Base-by-base conservation (phyloP, 768 basidiomycete genomes). In the Lactarius evosmus region DNA sequence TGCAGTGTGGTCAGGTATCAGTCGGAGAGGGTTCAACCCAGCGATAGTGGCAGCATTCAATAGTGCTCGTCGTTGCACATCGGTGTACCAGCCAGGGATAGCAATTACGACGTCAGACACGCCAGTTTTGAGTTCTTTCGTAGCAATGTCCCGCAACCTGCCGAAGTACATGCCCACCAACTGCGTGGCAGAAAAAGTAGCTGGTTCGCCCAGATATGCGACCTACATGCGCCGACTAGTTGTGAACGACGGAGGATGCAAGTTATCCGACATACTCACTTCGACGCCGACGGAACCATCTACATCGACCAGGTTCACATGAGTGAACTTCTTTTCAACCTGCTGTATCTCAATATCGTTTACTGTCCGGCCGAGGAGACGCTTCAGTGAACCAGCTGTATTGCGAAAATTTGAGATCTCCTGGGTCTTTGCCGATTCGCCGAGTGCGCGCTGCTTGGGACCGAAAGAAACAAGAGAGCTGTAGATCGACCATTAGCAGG, bases 401-500 rank as follows among this genome's bases (percentile, higher is more conserved):
- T 98, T 99, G 77, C 86, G 91, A 83, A 95, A 98, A 78, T 98
- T 98, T 69, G 94, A 95, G 17, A 89, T 97, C 77, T 98, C 96
- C 70, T 95, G 93, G 0, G 92, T 98, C 81, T 98, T 99, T 70
- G 95, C 96, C 22, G 94, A 67, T 77, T 99, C 96, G 67, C 97
- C 96, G 74, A 98, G 90, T 54, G 88, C 76, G 51, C 96, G 89
- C 70, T 95, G 91, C 74, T 93, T 93, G 25, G 85, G 85, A 14
- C 95, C 95, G 75, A 97, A 99, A 7, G 92, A 93, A 62, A 99
- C 88, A 66, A 99, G 85, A 50, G 96, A 95, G 73, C 95, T 98
- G 70, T 7, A 19, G 14, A 56, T 51, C 17, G 44, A 27, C 0
- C 27, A 54, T 57, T 12, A 51, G 27, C 17, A 14, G n/a, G 27